Evolutionary conservation across 495 filamentous ascomycete species (phyloP), one percentile per base, ranked within the genome.

Genomic region (Penicillium paradoxum): DNA sequence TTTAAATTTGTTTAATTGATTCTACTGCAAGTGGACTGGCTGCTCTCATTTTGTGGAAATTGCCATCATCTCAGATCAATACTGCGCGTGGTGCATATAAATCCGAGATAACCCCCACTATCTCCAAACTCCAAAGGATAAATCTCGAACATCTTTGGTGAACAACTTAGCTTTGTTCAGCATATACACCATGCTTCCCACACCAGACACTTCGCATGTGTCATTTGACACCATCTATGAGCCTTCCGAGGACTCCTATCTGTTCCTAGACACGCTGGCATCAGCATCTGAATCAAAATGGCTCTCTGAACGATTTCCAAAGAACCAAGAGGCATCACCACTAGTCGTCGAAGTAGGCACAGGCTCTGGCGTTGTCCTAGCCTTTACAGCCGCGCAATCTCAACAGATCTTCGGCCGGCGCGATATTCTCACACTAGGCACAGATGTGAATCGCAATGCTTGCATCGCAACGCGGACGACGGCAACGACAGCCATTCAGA

Each of bases 211-310:
- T 15, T 84, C 85, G 18, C 93, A 98, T 72, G 86, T 97, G 50
- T 80, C 87, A 50, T 90, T 89, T 68, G 76, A 87, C 64, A 83
- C 82, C 24, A 82, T 97, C 59, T 98, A 98, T 71, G 89, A 95
- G 64, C 93, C 93, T 37, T 85, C 91, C 10, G 93, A 97, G 71
- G 93, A 98, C 70, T 95, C 90, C 15, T 97, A 86, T 66, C 82
- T 98, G n/a, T 77, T 98, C 30, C 80, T 98, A 22, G 93, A 98
- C 73, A 93, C 90, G 0, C 77, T 98, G 24, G 89, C 90, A n/a
- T 84, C 85, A 4, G 36, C 72, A 9, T 64, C 79, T 11, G 89
- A 95, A 69, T 86, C 80, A 5, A 53, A 75, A 30, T 98, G 91
- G 67, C 83, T 97, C 29, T 71, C 71, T 22, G 33, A 70, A 9